Base-by-base conservation (phyloP, 164 flowering plant species). In the Protea cynaroides region DNA sequence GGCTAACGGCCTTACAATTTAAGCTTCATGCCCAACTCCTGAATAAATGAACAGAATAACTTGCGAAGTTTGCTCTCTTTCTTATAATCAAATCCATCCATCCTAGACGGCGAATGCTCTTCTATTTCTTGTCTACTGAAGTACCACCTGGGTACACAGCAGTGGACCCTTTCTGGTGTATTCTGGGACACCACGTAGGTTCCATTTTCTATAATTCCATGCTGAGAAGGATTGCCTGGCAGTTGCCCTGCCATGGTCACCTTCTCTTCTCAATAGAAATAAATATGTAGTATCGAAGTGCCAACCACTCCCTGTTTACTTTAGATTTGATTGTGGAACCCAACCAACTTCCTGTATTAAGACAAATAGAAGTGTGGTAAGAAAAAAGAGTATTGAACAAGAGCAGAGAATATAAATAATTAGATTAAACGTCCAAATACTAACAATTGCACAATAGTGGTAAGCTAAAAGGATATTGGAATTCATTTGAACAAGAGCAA, bases 31-130 rank as follows among this genome's bases (percentile, higher is more conserved):
- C 95, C 90, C 54, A 88, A 71, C 25, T 83, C 82, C 72, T 76
- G 81, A 40, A 88, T 64, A 70, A 80, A 88, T 14, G 78, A 65
- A 59, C 95, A 84, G 68, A 84, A 88, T 52, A 69, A 71, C 55
- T 79, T 75, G 66, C 86, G 75, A 62, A 84, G 56, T 9, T 76
- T 71, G 4, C 77, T 53, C 71, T 88, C 95, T 22, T 66, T 65
- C 60, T 66, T 67, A 5, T 59, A 57, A 63, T 65, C 76, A 67
- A 88, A 82, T 11, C 86, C 86, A 71, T 88, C 95, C 73, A 67
- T 83, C 69, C 86, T 81, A 25, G 95, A 88, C 29, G 88, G 95
- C 25, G 92, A 84, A 64, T 63, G 57, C 10, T 82, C 69, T 53
- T 83, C 91, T 63, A 88, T 73, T 68, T 84, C 88, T 52, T 77